phyloP scores from a whole-genome alignment of 805 yeast species.

The Starmera caribaea region DNA sequence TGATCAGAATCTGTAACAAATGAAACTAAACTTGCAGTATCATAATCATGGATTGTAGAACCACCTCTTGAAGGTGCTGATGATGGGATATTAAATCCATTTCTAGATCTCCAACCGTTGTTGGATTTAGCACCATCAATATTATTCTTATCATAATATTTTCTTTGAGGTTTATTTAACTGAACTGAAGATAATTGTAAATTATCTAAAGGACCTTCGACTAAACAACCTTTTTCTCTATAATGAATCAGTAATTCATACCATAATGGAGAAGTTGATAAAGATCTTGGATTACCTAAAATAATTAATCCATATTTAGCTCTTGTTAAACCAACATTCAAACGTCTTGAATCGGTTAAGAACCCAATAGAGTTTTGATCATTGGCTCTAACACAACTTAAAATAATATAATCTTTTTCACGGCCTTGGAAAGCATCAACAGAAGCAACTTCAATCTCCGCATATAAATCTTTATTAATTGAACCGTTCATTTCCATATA shows the following conservation, averaged over 20 bases:
- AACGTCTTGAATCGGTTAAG: conserved; percentile 73
- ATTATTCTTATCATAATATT: neutral
- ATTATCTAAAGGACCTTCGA: conserved; percentile 80
- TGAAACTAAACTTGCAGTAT: conserved; percentile 29
- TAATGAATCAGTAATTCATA: conserved; percentile 65
- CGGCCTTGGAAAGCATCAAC: conserved; percentile 94
- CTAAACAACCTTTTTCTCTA: conserved; percentile 78
- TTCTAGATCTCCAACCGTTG: conserved; percentile 4
- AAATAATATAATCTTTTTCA: conserved; percentile 71
- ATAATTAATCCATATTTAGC: conserved; percentile 76
- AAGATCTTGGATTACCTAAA: conserved; percentile 75
- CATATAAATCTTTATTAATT: conserved; percentile 52
- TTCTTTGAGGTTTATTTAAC: conserved; percentile 21
- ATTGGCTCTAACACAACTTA: conserved; percentile 79
- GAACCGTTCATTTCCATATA: conserved; percentile 70
- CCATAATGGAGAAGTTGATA: conserved; percentile 70
- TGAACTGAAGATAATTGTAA: conserved; percentile 65
- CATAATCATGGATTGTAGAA: conserved; percentile 20
- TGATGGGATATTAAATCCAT: neutral
- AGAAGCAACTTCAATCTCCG: conserved; percentile 80
- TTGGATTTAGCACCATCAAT: conserved; percentile 5
- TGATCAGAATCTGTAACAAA: conserved; percentile 21
- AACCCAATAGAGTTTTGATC: conserved; percentile 70
- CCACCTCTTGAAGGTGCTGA: conserved; percentile 8
- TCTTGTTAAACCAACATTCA: conserved; percentile 84